Evolutionary conservation across 2,329 filamentous ascomycete species (phyloP).

Genomic region (Curvularia hawaiiensis): DNA sequence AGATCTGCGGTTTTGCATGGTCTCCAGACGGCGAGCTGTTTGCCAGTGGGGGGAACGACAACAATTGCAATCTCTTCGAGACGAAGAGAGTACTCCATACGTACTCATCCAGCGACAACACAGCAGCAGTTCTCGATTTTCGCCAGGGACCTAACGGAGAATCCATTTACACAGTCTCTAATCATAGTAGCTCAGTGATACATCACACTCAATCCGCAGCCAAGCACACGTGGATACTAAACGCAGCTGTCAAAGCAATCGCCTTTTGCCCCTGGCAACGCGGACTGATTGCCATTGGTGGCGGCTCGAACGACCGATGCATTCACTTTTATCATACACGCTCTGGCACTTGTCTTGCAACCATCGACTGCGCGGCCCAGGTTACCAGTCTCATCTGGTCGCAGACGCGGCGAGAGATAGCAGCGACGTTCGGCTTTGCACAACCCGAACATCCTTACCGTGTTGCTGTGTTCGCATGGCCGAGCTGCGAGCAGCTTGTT

Average conservation of each 20-base stretch:
- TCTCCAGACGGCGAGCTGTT: conserved; percentile 76
- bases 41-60: conserved; percentile 92
- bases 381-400: conserved; percentile 95
- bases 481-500: conserved; percentile 82
- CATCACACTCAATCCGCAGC: conserved; percentile 62
- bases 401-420: conserved; percentile 82
- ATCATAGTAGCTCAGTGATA: conserved; percentile 43
- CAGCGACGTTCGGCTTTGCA: conserved; percentile 90
- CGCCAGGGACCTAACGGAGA: conserved; percentile 37
- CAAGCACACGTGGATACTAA: conserved; percentile 76
- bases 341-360: conserved; percentile 83
- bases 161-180: conserved; percentile 41
- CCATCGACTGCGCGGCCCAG: conserved; percentile 90
- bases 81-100: conserved; percentile 61
- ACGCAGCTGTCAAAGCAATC: conserved; percentile 92
- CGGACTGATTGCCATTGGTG: conserved; percentile 85
- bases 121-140: conserved; percentile 27
- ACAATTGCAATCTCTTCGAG: conserved; percentile 82
- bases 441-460: conserved; percentile 88
- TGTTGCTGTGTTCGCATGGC: conserved; percentile 94
- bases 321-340: conserved; percentile 94
- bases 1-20: conserved; percentile 94
- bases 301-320: conserved; percentile 90
- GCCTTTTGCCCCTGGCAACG: conserved; percentile 96
- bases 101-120: conserved; percentile 9